Base-by-base conservation (phyloP, 495 filamentous ascomycete species). In the Rostrohypoxylon terebratum region DNA sequence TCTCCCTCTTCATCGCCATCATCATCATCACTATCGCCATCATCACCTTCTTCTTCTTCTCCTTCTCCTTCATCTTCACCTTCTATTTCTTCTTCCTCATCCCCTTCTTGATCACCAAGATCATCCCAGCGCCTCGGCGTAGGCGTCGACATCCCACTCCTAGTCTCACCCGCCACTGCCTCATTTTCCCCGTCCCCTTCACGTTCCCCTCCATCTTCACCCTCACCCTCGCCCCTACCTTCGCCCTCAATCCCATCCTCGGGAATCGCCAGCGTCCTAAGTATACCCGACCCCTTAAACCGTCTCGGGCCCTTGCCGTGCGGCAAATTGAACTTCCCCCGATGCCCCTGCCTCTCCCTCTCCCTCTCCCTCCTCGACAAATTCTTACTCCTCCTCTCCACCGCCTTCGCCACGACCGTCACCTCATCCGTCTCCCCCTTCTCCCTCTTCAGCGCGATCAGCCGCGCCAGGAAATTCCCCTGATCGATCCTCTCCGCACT, bases 341-440 rank as follows among this genome's bases (percentile, higher is more conserved):
- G 67, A 65, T 73, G 76, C 42, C 74, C 73, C 16, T 69, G 76
- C 18, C 73, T 69, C 21, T 74, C 34, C 63, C 75, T 80, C 14
- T 60, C 55, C 18, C 50, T 74, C 28, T 28, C 28, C 3, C 76
- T 71, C 21, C 72, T 42, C 10, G 5, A 1, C 38, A 42, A 72
- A 1, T 80, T 77, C 48, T 77, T 63, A 33, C 77, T 66, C 36
- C 80, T 77, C n/a, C 79, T 64, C 21, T 84, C 81, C 16, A 81
- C 44, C 33, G 78, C 75, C 23, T 79, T 74, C 7, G 79, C 79
- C 9, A 78, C 59, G 4, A 88, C 74, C 0, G 86, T 87, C 16
- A 88, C 86, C 7, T 83, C 79, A 71, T 90, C 88, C 21, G 44
- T 77, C 78, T 89, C 87, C n/a, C 86, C 86, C 63, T 81, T 83